Percentiles rank a stretch among this genome's conserved stretches.
phyloP scores from a whole-genome alignment of 2,329 filamentous ascomycete genomes.

The Hyphodiscus sp. region DNA sequence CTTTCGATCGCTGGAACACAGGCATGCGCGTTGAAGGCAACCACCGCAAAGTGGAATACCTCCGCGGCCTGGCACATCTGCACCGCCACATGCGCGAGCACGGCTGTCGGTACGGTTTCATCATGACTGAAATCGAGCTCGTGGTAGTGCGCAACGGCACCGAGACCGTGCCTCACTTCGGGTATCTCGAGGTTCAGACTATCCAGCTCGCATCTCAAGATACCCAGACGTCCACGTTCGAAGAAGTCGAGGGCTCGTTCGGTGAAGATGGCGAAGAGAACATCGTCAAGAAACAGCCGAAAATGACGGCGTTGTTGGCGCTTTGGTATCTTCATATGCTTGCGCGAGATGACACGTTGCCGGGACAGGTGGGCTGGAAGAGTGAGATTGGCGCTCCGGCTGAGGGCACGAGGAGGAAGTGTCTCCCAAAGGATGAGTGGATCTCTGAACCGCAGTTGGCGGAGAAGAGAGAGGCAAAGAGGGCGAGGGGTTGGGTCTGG shows the following conservation, averaged over 20 bases:
- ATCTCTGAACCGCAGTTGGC: slow-evolving; percentile 67
- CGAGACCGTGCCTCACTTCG: slow-evolving; percentile 71
- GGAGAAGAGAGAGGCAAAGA: slow-evolving; percentile 72
- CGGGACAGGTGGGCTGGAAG: slow-evolving; percentile 57
- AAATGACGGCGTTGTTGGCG: slow-evolving; percentile 66
- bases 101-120: slow-evolving; percentile 88
- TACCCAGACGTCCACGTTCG: slow-evolving; percentile 14
- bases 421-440: slow-evolving; percentile 64
- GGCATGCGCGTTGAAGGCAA: slow-evolving; percentile 84
- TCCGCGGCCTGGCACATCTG: slow-evolving; percentile 76
- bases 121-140: slow-evolving; percentile 92
- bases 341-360: slow-evolving; percentile 52
- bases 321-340: slow-evolving; percentile 74
- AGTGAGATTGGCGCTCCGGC: slow-evolving; percentile 69
- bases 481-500: slow-evolving; percentile 66
- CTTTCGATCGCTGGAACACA: slow-evolving; percentile 91
- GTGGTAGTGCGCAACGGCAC: slow-evolving; percentile 79
- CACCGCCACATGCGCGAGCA: slow-evolving; percentile 93
- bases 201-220: slow-evolving; percentile 47
- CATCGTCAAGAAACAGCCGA: slow-evolving; percentile 45
- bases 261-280: slow-evolving; percentile 29
- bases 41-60: slow-evolving; percentile 81
- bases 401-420: slow-evolving; percentile 65
- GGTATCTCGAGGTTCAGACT: slow-evolving; percentile 71
- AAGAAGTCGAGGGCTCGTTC: slow-evolving; percentile 18